Evolutionary conservation across 2,329 filamentous ascomycete genomes (phyloP).

Genomic region (Lasiodiplodia sp.): DNA sequence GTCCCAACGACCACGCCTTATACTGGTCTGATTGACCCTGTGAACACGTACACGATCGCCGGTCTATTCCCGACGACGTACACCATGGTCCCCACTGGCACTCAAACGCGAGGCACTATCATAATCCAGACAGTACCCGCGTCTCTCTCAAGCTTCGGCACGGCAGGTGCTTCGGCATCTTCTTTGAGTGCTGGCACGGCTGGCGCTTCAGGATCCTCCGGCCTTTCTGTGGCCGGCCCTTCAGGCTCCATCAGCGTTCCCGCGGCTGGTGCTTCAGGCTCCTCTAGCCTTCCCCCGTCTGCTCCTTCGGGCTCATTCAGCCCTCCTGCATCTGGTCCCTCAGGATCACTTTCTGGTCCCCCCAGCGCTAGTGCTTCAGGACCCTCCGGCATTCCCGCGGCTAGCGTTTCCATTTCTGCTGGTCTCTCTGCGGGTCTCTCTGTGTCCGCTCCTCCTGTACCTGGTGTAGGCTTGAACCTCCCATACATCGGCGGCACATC

Average conservation of each 20-base stretch:
- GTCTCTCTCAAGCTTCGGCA: not conserved
- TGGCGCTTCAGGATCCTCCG: no score
- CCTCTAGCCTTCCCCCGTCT: no score
- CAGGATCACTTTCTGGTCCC: not conserved
- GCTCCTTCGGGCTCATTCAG: no score
- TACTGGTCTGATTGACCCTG: not conserved
- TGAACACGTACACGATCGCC: not conserved
- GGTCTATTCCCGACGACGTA: not conserved
- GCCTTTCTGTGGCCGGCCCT: no score
- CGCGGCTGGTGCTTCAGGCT: no score
- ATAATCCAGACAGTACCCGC: not conserved
- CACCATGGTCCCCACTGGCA: not conserved
- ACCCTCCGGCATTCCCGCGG: not conserved
- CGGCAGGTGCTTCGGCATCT: no score
- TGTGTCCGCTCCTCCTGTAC: not conserved
- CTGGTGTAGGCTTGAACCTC: not conserved
- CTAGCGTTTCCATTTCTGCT: not conserved
- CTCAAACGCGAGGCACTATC: not conserved
- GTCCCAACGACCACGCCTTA: not conserved
- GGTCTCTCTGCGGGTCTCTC: not conserved
- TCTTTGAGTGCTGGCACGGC: no score
- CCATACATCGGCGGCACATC: conserved; percentile 1
- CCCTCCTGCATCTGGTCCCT: no score
- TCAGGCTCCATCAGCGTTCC: no score
- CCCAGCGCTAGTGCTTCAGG: not conserved